Percentiles rank a stretch among this genome's conserved stretches.
These are phyloP conservation scores for Fonsecaea pedrosoi DNA, from an alignment of 2,329 filamentous ascomycete genomes.

Conservation along the genomic window DNA sequence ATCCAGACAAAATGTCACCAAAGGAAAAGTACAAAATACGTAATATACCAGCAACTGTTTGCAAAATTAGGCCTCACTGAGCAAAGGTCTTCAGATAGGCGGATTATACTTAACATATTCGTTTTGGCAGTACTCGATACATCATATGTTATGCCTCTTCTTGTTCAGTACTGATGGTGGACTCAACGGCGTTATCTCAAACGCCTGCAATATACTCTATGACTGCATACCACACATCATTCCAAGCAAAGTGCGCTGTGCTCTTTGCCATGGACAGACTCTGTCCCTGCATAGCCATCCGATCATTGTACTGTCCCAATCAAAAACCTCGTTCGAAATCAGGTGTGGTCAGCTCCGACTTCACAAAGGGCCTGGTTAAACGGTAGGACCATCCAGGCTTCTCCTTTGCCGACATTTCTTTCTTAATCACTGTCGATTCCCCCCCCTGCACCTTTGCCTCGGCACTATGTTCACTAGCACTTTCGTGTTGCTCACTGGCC, in stretches of 20 bases:
- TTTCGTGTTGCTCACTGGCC: conserved; percentile 8
- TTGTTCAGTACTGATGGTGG: neutral
- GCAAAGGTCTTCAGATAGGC: too few relatives aligned
- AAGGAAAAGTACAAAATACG: too few relatives aligned
- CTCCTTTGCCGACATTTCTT: conserved; percentile 17
- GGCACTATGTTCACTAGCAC: conserved; percentile 1
- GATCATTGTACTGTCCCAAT: neutral
- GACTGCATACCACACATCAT: neutral
- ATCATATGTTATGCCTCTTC: neutral
- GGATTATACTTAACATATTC: too few relatives aligned
- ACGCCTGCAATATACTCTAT: too few relatives aligned
- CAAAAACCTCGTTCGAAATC: conserved; percentile 35
- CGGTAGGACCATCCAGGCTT: conserved; percentile 32
- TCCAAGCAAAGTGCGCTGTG: neutral
- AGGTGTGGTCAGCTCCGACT: conserved; percentile 35
- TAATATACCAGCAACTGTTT: too few relatives aligned
- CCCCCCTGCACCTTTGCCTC: neutral
- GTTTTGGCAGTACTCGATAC: too few relatives aligned
- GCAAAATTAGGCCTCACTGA: too few relatives aligned
- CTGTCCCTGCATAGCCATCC: neutral
- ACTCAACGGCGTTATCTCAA: too few relatives aligned
- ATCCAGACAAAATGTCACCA: neutral
- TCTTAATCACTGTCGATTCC: neutral
- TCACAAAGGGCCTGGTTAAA: conserved; percentile 35
- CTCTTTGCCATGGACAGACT: neutral